Evolutionary conservation across 257 asterid genomes (phyloP).

Genomic region (Plantago major): DNA sequence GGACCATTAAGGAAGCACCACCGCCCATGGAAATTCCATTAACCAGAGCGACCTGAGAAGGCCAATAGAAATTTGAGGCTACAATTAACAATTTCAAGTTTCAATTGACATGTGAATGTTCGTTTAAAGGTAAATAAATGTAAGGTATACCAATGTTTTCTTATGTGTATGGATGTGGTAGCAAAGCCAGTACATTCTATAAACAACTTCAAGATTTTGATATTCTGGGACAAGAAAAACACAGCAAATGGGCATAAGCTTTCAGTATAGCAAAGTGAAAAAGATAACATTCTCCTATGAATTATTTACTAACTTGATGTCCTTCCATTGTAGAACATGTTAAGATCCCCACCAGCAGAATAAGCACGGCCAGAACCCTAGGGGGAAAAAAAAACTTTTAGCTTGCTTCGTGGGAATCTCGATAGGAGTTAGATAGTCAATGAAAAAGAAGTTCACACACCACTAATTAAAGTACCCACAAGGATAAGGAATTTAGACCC

Average conservation of each 20-base stretch:
- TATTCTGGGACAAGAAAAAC: slow-evolving; percentile 49
- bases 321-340: slow-evolving; percentile 84
- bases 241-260: slow-evolving; percentile 6
- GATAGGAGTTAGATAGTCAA: neutral
- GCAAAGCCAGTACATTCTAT: slow-evolving; percentile 96
- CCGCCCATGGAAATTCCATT: slow-evolving; percentile 98
- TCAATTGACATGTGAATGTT: neutral
- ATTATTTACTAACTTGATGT: slow-evolving; percentile 41
- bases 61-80: slow-evolving; percentile 9
- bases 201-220: slow-evolving; percentile 76
- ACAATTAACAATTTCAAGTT: neutral
- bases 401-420: neutral
- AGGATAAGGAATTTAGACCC: slow-evolving; percentile 2
- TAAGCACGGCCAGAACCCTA: slow-evolving; percentile 96
- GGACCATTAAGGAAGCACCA: slow-evolving; percentile 92
- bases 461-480: neutral
- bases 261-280: slow-evolving; percentile 8
- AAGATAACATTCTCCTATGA: neutral
- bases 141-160: slow-evolving; percentile 59
- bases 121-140: slow-evolving; percentile 3
- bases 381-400: neutral
- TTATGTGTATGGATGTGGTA: slow-evolving; percentile 84
- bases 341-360: slow-evolving; percentile 96
- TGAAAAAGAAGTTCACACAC: neutral
- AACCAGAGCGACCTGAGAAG: slow-evolving; percentile 72